These are phyloP conservation scores for Papiliotrema nemorosa DNA, from an alignment of 1,284 basidiomycete species.

Conservation along the genomic window DNA sequence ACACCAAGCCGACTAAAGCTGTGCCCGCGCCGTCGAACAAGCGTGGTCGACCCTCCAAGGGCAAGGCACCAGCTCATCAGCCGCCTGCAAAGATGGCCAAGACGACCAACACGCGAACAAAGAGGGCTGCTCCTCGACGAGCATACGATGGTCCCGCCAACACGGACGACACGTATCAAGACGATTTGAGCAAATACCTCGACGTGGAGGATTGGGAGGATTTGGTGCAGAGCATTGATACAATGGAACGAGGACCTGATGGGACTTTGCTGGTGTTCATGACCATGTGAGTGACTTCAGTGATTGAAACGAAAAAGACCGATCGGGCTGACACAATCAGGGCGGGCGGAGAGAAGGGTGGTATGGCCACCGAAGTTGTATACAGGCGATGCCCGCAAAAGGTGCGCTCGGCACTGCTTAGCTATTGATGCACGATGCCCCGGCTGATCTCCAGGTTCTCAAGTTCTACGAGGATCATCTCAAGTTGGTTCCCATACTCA, in stretches of 20 bases:
- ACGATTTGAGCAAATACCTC: conserved; percentile 33
- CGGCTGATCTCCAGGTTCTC: conserved; percentile 27
- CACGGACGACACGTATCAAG: conserved; percentile 50
- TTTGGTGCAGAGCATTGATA: conserved; percentile 37
- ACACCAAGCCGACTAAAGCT: conserved; percentile 11
- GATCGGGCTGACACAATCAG: conserved; percentile 13
- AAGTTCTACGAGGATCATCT: conserved; percentile 47
- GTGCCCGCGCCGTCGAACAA: conserved; percentile 15
- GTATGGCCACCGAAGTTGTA: conserved; percentile 24
- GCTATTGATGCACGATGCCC: background rate
- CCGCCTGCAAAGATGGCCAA: conserved; percentile 13
- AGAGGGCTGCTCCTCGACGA: conserved; percentile 41
- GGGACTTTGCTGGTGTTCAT: conserved; percentile 35
- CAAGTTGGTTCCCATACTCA: conserved; percentile 28
- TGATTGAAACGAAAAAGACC: background rate
- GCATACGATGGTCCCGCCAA: conserved; percentile 57
- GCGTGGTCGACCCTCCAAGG: conserved; percentile 16
- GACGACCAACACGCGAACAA: conserved; percentile 10
- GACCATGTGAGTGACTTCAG: conserved; percentile 39
- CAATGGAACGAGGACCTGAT: conserved; percentile 33
- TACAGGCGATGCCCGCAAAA: conserved; percentile 43
- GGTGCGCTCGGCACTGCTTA: too few relatives aligned
- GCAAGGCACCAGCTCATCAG: background rate
- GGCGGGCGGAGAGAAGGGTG: conserved; percentile 34
- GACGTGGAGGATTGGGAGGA: conserved; percentile 44